phyloP scores from a whole-genome alignment of 2,329 filamentous ascomycete species.

The Penicillium sp. region DNA sequence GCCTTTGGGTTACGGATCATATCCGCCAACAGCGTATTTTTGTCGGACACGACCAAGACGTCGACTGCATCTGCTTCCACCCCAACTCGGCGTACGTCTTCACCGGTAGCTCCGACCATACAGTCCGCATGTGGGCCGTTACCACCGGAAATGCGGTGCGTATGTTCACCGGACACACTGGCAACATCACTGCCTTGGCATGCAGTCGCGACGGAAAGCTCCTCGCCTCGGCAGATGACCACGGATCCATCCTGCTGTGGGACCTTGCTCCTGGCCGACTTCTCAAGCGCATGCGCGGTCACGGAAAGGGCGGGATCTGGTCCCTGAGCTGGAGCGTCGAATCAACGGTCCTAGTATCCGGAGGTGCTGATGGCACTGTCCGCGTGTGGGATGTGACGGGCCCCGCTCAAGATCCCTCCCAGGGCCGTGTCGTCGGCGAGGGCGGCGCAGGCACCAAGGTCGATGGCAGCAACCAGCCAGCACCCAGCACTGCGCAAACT shows the following conservation, averaged over 20 bases:
- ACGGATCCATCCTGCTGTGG: conserved; percentile 89
- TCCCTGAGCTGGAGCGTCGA: conserved; percentile 89
- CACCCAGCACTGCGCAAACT: too few species aligned
- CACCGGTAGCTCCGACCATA: conserved; percentile 85
- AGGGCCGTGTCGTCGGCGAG: conserved; percentile 44
- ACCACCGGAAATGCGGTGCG: conserved; percentile 76
- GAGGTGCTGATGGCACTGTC: conserved; percentile 87
- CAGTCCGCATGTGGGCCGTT: conserved; percentile 96
- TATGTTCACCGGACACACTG: conserved; percentile 82
- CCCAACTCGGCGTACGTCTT: conserved; percentile 94
- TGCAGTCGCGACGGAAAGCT: conserved; percentile 82
- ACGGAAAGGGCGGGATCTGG: conserved; percentile 88
- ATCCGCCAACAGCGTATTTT: conserved; percentile 80
- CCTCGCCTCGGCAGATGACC: conserved; percentile 79
- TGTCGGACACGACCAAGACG: conserved; percentile 82
- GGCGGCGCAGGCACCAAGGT: conserved; percentile 37
- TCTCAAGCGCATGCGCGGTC: conserved; percentile 86
- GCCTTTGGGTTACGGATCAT: conserved; percentile 86
- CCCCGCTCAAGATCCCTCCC: conserved; percentile 52
- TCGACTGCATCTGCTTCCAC: conserved; percentile 89
- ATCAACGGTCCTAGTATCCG: conserved; percentile 79
- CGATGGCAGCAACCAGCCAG: too few species aligned
- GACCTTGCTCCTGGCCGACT: conserved; percentile 79
- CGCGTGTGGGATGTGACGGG: conserved; percentile 84
- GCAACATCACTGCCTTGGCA: conserved; percentile 73